Evolutionary conservation across 192 early-diverging fungal genomes (phyloP), one percentile per base, ranked within the genome.

Genomic region (Pilaira anomala): DNA sequence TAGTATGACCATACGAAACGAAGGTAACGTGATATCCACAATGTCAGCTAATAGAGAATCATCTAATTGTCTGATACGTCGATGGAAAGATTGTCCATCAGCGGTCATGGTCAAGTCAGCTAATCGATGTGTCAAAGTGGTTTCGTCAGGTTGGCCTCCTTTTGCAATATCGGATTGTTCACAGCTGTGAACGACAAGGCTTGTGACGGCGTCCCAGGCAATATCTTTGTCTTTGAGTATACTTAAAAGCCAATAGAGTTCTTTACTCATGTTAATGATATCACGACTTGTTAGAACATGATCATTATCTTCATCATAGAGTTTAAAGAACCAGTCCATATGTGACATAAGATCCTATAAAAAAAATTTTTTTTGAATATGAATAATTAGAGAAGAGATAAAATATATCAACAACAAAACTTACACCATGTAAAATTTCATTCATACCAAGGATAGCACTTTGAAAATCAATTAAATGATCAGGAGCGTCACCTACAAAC

Each of bases 211-310:
- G 29, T 69, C 75, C 78, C 40, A 93, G 52, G 65, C 88, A 79
- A 45, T 60, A 29, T 62, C 89, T 82, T 11, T 81, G 80, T 42
- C 81, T 73, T 48, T 85, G 68, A 28, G 68, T 0, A 58, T 64
- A 1, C 88, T 67, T 45, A 89, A 76, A 1, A 98, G 77, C 65
- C 92, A 96, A 58, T 93, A 79, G 5, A 98, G 68, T 40, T 87
- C 87, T 76, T 96, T 94, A 1, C 91, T 90, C 54, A 96, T 76
- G 42, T 87, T 83, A 61, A 95, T 85, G 33, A 94, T 81, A 57
- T 98, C 90, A 33, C 90, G 82, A 30, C 91, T 85, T 29, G 63
- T 83, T 48, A 96, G 72, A 12, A 77, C 67, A 1, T 81, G 86
- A 50, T 89, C 80, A 29, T 75, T 71, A 60, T 91, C 80, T 22